Evolutionary conservation across 805 yeast genomes (phyloP).

Genomic region (Saturnispora bothae): DNA sequence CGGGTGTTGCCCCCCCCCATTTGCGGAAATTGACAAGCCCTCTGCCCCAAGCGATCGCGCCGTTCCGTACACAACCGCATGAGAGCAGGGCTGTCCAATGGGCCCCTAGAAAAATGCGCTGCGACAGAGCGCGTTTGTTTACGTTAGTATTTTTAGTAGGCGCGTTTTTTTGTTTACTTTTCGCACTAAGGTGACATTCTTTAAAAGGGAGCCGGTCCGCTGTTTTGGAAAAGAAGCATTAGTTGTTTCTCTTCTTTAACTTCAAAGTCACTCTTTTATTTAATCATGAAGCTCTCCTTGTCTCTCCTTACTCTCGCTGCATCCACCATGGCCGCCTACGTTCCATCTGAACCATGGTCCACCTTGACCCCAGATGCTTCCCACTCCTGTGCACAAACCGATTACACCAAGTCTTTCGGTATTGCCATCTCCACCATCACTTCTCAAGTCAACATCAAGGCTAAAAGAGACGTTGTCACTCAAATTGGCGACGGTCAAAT

Average conservation of each 20-base stretch:
- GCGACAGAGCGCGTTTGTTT: too few species aligned
- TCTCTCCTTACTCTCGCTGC: conserved; percentile 34
- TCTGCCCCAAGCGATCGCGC: too few species aligned
- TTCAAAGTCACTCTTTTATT: conserved; percentile 5
- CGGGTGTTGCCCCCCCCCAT: too few species aligned
- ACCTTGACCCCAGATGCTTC: conserved; percentile 54
- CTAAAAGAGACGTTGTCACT: conserved; percentile 23
- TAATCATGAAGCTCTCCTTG: conserved; percentile 12
- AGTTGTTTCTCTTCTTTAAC: not conserved
- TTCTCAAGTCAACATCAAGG: conserved; percentile 28
- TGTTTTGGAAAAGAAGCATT: not conserved
- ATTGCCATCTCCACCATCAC: conserved; percentile 51
- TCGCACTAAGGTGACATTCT: not conserved
- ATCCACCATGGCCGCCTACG: conserved; percentile 48
- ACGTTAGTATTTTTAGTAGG: not conserved
- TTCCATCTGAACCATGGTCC: conserved; percentile 60
- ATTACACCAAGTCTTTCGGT: conserved; percentile 51
- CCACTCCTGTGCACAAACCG: conserved; percentile 41
- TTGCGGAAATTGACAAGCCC: too few species aligned
- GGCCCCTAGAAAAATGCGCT: too few species aligned
- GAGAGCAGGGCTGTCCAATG: too few species aligned
- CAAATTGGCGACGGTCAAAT: conserved; percentile 42
- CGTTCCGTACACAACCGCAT: too few species aligned
- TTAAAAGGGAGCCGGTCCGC: not conserved
- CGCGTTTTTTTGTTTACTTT: not conserved